Percentiles rank a stretch among this genome's conserved stretches.
Evolutionary conservation across 805 yeast genomes (phyloP).

Genomic region (Pichia cephalocereana): DNA sequence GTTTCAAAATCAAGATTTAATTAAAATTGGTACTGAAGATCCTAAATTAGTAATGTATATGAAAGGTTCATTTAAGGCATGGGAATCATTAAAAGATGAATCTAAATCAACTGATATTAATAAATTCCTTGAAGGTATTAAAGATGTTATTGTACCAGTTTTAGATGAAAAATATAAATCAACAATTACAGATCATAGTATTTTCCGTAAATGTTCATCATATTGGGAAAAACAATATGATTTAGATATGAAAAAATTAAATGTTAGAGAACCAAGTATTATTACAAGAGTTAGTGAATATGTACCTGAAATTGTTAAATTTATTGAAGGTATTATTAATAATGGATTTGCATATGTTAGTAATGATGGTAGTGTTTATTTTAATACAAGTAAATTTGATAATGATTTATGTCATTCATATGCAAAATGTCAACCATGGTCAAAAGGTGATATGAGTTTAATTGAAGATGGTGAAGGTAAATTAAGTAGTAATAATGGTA

Average conservation of each 20-base stretch:
- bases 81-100: conserved; percentile 10
- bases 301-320: conserved; percentile 82
- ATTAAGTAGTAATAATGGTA: conserved; percentile 41
- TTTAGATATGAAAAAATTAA: conserved; percentile 75
- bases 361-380: conserved; percentile 89
- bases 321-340: conserved; percentile 61
- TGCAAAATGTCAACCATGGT: conserved; percentile 98
- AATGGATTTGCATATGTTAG: conserved; percentile 84
- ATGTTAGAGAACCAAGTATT: conserved; percentile 75
- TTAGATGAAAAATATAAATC: conserved; percentile 69
- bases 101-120: conserved; percentile 17
- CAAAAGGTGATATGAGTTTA: conserved; percentile 76
- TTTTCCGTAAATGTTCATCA: conserved; percentile 75
- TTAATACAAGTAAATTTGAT: conserved; percentile 82
- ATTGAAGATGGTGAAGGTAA: conserved; percentile 96
- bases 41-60: conserved; percentile 88
- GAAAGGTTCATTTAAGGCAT: conserved; percentile 50
- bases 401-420: conserved; percentile 62
- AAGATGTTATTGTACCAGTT: conserved; percentile 66
- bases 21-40: conserved; percentile 40
- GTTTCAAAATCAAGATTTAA: conserved; percentile 38
- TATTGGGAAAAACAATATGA: conserved; percentile 85
- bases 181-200: conserved; percentile 71
- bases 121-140: conserved; percentile 41
- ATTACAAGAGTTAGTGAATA: conserved; percentile 95